Evolutionary conservation across 2,329 filamentous ascomycete species (phyloP), one percentile per base, ranked within the genome.

Genomic region (Pochonia chlamydosporia): DNA sequence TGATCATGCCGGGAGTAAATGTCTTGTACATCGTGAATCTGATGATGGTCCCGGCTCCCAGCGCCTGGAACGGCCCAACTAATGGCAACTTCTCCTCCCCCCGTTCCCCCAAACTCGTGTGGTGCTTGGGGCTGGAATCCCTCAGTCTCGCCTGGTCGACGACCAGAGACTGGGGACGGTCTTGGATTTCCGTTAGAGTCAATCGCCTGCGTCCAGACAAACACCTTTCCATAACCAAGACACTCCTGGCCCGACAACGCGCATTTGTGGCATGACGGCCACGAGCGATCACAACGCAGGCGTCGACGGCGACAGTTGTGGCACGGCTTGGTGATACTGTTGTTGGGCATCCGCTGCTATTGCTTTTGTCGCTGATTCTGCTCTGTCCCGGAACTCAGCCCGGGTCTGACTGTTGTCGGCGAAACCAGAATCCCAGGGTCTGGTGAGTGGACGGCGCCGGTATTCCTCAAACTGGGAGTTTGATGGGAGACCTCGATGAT

Each of bases 241-340:
- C 81, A 84, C 55, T 77, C 70, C 59, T 77, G 69, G 24, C 78
- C 78, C 36, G 73, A 68, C 55, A 67, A 69, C 46, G 67, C 63
- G 61, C 80, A 84, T 66, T 83, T 84, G 56, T 76, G 72, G 61
- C 81, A 84, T 49, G 64, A 69, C 23, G 80, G 80, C 43, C 75
- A 65, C 28, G 79, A 82, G 50, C 75, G 72, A 63, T 84, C 81
- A 62, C 81, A 84, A 57, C 79, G 77, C 60, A 79, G 72, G 54
- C 81, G 75, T 58, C 73, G 74, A 48, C 73, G 74, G 50, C 79
- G 78, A 63, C 80, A 84, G 64, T 81, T 82, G 63, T 83, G 78
- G 62, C 80, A 84, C 50, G 74, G 58, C 56, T 71, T 74, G 57
- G 56, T 60, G 55, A 61, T 60, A 59, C 56, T 64, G 57, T 61